Base-by-base conservation (phyloP, 2,329 filamentous ascomycete genomes). In the Apiospora phragmitis region DNA sequence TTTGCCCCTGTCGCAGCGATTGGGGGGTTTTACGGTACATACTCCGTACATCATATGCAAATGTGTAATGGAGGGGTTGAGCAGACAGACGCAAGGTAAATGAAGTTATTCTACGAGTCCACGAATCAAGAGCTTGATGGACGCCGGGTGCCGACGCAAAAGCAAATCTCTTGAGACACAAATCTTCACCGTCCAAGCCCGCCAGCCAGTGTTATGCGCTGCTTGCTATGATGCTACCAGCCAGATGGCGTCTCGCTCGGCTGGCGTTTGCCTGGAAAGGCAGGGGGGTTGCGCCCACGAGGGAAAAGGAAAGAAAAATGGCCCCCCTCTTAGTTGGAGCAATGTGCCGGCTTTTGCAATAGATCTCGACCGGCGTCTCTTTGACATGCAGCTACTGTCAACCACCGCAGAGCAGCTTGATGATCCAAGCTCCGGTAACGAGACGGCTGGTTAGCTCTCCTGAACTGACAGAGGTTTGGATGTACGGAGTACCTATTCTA, bases 261-360 rank as follows among this genome's bases (percentile, higher is more conserved):
- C 55, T 62, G 32, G 55, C 55, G 55, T 62, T 62, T 62, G 32
- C 21, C 55, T 35, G 32, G 18, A 62, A 38, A n/a, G n/a, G 32
- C 55, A 62, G 55, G 55, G 55, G 51, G 55, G 18, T 4, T 38
- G 32, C 55, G 32, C 51, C 51, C 51, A 59, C 29, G 51, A 59
- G 47, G 14, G 51, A 59, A 32, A 35, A 59, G 16, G 16, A 21
- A 21, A 35, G 14, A 51, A 55, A 21, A 32, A 32, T 8, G 26
- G 24, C 49, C 49, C 49, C 24, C 18, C 49, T 29, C 24, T 9
- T 62, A 62, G 38, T 62, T 62, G 55, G 55, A 35, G 55, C 38
- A 62, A 38, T 38, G 55, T 62, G 55, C 55, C 55, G 55, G 55
- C 32, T 62, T 62, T 62, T n/a, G n/a, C 55, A 62, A 62, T 62